Evolutionary conservation across 495 filamentous ascomycete genomes (phyloP).

Genomic region (Neurospora intermedia): DNA sequence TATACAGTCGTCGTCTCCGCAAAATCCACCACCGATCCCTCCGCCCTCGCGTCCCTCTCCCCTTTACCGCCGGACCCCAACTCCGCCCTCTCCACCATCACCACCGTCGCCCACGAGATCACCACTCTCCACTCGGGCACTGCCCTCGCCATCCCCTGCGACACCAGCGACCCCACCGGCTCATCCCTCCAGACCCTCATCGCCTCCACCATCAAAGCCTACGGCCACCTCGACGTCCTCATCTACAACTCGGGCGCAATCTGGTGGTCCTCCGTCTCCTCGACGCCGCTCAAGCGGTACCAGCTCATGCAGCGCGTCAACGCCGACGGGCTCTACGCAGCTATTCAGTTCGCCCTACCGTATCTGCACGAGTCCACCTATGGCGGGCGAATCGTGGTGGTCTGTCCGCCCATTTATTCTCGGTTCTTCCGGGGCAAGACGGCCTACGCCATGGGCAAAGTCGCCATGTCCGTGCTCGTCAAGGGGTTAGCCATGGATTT

Average conservation of each 20-base stretch:
- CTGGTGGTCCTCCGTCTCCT: slow-evolving; percentile 69
- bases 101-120: slow-evolving; percentile 74
- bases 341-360: slow-evolving; percentile 56
- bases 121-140: slow-evolving; percentile 46
- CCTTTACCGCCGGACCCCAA: slow-evolving; percentile 81
- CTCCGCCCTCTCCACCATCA: slow-evolving; percentile 67
- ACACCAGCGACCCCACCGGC: slow-evolving; percentile 54
- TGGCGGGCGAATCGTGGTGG: slow-evolving; percentile 62
- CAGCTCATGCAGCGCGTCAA: slow-evolving; percentile 77
- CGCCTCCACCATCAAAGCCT: slow-evolving; percentile 48
- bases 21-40: slow-evolving; percentile 64
- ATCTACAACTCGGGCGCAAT: slow-evolving; percentile 83
- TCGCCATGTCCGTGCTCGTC: slow-evolving; percentile 72
- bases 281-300: slow-evolving; percentile 69
- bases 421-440: slow-evolving; percentile 82
- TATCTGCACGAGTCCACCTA: slow-evolving; percentile 32
- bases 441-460: slow-evolving; percentile 79
- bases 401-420: slow-evolving; percentile 76
- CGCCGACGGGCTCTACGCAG: slow-evolving; percentile 60
- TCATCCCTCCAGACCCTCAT: slow-evolving; percentile 45
- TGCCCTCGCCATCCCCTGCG: slow-evolving; percentile 57
- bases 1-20: slow-evolving; percentile 65
- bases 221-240: slow-evolving; percentile 57
- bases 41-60: slow-evolving; percentile 40
- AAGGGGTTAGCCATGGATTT: slow-evolving; percentile 82